Evolutionary conservation across 2,329 filamentous ascomycete species (phyloP).

Genomic region (Huntiella moniliformis): DNA sequence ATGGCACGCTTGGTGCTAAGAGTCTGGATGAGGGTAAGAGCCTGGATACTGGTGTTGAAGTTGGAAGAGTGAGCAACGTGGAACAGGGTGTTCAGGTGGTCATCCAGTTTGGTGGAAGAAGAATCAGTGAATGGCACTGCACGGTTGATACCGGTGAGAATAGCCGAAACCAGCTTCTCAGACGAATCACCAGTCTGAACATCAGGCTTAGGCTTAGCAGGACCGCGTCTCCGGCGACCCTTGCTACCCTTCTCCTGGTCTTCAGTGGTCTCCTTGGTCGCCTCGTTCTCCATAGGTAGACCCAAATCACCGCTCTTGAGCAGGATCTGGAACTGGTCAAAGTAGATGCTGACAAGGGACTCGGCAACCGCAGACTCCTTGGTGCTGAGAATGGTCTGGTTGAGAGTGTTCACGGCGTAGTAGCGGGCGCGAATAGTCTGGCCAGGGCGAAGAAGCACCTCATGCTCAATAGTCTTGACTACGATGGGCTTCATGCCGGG

Average conservation of each 20-base stretch:
- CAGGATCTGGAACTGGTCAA: slow-evolving; percentile 66
- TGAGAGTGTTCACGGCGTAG: slow-evolving; percentile 88
- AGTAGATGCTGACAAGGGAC: slow-evolving; percentile 76
- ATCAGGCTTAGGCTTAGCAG: neutral
- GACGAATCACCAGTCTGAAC: slow-evolving; percentile 9
- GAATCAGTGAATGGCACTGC: slow-evolving; percentile 82
- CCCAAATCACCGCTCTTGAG: slow-evolving; percentile 42
- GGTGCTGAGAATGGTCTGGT: slow-evolving; percentile 79
- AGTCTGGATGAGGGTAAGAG: slow-evolving; percentile 86
- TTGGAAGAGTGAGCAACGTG: slow-evolving; percentile 93
- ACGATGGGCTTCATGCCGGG: slow-evolving; percentile 88
- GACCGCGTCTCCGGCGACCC: slow-evolving; percentile 12
- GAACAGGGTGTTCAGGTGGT: slow-evolving; percentile 86
- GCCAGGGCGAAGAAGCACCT: slow-evolving; percentile 69
- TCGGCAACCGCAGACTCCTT: slow-evolving; percentile 70
- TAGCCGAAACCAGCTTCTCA: slow-evolving; percentile 81
- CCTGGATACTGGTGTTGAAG: slow-evolving; percentile 96
- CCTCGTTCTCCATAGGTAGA: slow-evolving; percentile 21
- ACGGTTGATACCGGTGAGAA: slow-evolving; percentile 87
- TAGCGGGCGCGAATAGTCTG: slow-evolving; percentile 83
- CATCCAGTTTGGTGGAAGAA: slow-evolving; percentile 50
- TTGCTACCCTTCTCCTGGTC: slow-evolving; percentile 19
- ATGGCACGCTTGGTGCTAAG: slow-evolving; percentile 64
- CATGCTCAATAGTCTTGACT: slow-evolving; percentile 66
- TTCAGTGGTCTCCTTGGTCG: slow-evolving; percentile 16